Conservation (phyloP, 192 early-diverging fungal species). For the Radiomyces spectabilis region DNA sequence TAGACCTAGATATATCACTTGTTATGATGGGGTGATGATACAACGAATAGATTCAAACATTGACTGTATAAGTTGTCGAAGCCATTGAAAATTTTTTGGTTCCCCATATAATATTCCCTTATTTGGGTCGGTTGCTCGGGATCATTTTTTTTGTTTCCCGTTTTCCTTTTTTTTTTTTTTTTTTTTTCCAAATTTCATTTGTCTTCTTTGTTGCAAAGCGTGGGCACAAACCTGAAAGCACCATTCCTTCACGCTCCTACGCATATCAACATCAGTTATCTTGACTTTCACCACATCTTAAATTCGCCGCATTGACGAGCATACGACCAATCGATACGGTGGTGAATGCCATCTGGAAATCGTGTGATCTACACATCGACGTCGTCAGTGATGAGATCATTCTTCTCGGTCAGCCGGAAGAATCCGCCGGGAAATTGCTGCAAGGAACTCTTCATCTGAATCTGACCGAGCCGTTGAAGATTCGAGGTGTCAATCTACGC, state of each 20-base stretch:
- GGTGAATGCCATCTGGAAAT: conserved; percentile 15
- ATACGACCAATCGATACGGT: background rate
- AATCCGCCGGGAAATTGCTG: conserved; percentile 41
- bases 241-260: background rate
- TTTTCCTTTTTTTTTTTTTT: conserved; percentile 6
- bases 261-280: too few relatives aligned
- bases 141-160: background rate
- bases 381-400: conserved; percentile 18
- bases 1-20: too few relatives aligned
- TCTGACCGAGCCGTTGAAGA: conserved; percentile 39
- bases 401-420: conserved; percentile 25
- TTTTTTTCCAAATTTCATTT: background rate
- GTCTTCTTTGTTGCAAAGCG: background rate
- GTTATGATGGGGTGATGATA: too few relatives aligned
- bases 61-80: too few relatives aligned
- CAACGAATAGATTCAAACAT: too few relatives aligned
- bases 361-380: conserved; percentile 20
- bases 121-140: background rate
- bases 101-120: too few relatives aligned
- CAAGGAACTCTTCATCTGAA: conserved; percentile 41
- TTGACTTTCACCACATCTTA: too few relatives aligned
- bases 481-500: conserved; percentile 36
- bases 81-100: too few relatives aligned
- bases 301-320: too few relatives aligned
- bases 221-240: too few relatives aligned